Base-by-base conservation (phyloP, 225 moss, liverwort and hornwort species). In the Physcomitrellopsis africana region DNA sequence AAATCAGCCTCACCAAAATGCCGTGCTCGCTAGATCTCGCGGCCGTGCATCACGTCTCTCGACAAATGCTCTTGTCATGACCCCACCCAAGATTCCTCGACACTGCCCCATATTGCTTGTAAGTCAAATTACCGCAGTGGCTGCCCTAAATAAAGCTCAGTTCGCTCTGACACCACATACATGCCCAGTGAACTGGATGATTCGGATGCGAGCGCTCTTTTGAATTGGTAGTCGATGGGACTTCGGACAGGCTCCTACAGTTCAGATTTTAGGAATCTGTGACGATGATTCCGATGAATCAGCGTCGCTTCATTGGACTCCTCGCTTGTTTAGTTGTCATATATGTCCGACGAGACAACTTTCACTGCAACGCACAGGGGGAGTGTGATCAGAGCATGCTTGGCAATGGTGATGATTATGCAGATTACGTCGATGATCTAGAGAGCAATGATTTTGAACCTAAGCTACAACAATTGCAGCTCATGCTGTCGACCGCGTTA, bases 1-100 rank as follows among this genome's bases (percentile, higher is more conserved):
- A 24, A 23, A 32, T 26, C 5, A 0, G 0, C 10, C 54, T 15
- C 76, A 77, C 54, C 67, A 67, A 49, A 62, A 44, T 26, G 14
- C 5, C 0, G 46, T 48, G 24, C 19, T 11, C 8, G 0, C 7
- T 53, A n/a, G 53, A 53, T 58, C 10, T 23, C 58, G 17, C 3
- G 7, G 19, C 54, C 16, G 54, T 24, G 22, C 14, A 22, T 44
- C 41, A 72, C 58, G 32, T 51, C 63, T 76, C 51, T 11, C 26
- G n/a, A 45, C 23, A 46, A 75, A 27, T 46, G 61, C 62, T 17
- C 0, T 47, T 71, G 20, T 61, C 67, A 49, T 82, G 75, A 79
- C 29, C 16, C 69, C 16, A 11, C 16, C 9, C 37, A 11, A 4
- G 14, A 46, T 42, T 62, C 51, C 65, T 20, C 22, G 16, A 41